phyloP scores from a whole-genome alignment of 345 rosid genomes.

The Laguncularia racemosa region DNA sequence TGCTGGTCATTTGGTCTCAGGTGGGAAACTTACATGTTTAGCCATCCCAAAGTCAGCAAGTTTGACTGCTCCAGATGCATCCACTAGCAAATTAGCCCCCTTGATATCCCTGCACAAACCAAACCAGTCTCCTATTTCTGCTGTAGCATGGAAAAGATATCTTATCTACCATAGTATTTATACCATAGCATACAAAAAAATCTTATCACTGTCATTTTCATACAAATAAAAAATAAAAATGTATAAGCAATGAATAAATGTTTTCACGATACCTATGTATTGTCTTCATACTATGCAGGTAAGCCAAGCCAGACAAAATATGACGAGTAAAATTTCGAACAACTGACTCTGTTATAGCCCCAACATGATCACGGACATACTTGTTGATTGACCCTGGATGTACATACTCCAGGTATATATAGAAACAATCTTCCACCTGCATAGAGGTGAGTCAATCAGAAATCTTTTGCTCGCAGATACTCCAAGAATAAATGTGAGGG shows the following conservation, averaged over 20 bases:
- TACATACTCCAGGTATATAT: constrained; percentile 87
- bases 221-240: not conserved
- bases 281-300: constrained; percentile 81
- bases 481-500: no score
- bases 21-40: constrained; percentile 62
- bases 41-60: constrained; percentile 99
- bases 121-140: not conserved
- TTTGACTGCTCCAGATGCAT: constrained; percentile 91
- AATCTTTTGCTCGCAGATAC: no score
- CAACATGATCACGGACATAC: constrained; percentile 78
- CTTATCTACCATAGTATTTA: no score
- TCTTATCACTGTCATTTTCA: no score
- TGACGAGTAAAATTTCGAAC: constrained; percentile 92
- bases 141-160: no score
- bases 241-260: constrained; percentile 1
- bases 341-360: constrained; percentile 88
- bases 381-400: constrained; percentile 96
- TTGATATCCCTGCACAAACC: constrained; percentile 72
- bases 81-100: constrained; percentile 97
- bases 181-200: no score
- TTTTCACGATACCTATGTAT: constrained; percentile 59
- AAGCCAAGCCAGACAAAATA: constrained; percentile 84
- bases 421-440: constrained; percentile 77
- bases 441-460: constrained; percentile 8
- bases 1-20: not conserved